A percentile compares a stretch with the other conserved stretches of the same genome.
phyloP scores from a whole-genome alignment of 2,329 filamentous ascomycete species.

The Pleoardoris graminearum region DNA sequence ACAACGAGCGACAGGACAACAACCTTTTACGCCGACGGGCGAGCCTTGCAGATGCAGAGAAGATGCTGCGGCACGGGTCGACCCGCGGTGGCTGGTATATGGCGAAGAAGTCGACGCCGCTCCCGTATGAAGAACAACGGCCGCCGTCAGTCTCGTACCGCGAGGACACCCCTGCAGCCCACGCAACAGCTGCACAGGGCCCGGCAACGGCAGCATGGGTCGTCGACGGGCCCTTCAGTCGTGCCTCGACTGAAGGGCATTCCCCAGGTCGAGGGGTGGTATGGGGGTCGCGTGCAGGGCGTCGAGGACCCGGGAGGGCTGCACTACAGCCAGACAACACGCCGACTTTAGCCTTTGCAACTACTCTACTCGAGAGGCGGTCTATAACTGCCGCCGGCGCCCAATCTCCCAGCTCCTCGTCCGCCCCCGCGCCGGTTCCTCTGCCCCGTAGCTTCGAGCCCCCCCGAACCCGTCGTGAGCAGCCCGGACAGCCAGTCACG shows the following conservation, averaged over 20 bases:
- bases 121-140: background rate
- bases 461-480: conserved; percentile 1
- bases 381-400: conserved; percentile 34
- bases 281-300: conserved; percentile 31
- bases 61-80: background rate
- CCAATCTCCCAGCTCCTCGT: conserved; percentile 30
- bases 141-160: conserved; percentile 25
- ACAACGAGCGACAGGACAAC: background rate
- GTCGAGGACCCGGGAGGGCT: conserved; percentile 31
- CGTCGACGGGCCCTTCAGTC: conserved; percentile 26
- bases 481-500: conserved; percentile 15
- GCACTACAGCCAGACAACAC: conserved; percentile 29
- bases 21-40: background rate
- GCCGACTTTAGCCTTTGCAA: conserved; percentile 39
- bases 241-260: conserved; percentile 38
- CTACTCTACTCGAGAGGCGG: conserved; percentile 38
- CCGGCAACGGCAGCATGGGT: conserved; percentile 35
- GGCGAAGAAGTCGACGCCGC: background rate
- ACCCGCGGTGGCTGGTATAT: background rate
- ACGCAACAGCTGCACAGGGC: conserved; percentile 26
- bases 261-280: conserved; percentile 36
- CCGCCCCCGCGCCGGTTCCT: conserved; percentile 28
- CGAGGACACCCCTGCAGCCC: conserved; percentile 36
- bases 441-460: conserved; percentile 28
- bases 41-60: background rate